A percentile compares a stretch with the other conserved stretches of the same genome.
phyloP scores from a whole-genome alignment of 768 basidiomycete species.

The Lepiota brunneoincarnata region DNA sequence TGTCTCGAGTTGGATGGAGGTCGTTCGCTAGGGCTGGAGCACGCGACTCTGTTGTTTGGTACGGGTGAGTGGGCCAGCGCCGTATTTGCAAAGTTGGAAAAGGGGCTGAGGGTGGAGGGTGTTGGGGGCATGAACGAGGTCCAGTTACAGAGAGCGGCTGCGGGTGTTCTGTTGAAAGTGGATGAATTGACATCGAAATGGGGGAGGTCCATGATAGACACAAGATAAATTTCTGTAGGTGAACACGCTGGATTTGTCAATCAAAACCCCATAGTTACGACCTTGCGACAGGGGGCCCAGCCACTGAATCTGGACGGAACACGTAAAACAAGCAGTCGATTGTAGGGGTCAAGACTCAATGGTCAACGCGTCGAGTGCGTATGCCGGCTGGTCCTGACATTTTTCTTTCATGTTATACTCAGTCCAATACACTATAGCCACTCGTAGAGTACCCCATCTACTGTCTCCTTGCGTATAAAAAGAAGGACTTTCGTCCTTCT shows the following conservation, averaged over 20 bases:
- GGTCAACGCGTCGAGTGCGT: too few species aligned
- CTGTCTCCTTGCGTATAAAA: too few species aligned
- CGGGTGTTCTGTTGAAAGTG: conserved; percentile 79
- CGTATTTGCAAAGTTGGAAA: conserved; percentile 63
- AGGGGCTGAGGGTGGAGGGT: conserved; percentile 57
- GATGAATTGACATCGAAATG: conserved; percentile 39
- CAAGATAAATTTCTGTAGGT: conserved; percentile 9
- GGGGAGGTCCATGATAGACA: conserved; percentile 27
- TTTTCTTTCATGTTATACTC: too few species aligned
- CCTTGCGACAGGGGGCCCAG: too few species aligned
- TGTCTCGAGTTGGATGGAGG: conserved; percentile 78
- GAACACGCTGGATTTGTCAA: neutral
- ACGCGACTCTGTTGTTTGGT: conserved; percentile 66
- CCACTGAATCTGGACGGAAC: too few species aligned
- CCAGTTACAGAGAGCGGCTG: conserved; percentile 64
- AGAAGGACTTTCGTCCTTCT: too few species aligned
- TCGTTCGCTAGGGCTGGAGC: conserved; percentile 68
- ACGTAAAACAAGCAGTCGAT: too few species aligned
- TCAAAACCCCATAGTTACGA: too few species aligned
- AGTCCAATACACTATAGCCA: too few species aligned
- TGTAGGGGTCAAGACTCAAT: too few species aligned
- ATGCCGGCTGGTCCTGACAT: too few species aligned
- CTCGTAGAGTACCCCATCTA: too few species aligned
- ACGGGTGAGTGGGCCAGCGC: conserved; percentile 78
- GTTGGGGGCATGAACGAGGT: conserved; percentile 65